Base-by-base conservation (phyloP, 1,139 yeast species). In the Pichia sp. region DNA sequence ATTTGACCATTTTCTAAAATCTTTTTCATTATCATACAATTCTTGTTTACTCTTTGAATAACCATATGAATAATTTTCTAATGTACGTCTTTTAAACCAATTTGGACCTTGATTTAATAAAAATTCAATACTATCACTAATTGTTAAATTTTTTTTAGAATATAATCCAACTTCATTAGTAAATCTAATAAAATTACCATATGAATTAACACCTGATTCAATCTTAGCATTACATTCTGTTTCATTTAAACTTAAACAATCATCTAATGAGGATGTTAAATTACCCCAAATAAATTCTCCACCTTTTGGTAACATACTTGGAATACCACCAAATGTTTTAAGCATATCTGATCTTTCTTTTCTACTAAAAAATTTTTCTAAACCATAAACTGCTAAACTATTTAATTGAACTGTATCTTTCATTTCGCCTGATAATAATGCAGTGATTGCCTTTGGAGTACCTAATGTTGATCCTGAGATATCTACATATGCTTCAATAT, bases 241-340 rank as follows among this genome's bases (percentile, higher is more conserved):
- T 3, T 45, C 45, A 20, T 46, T 46, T 5, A 32, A 38, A 25
- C 40, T 40, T 12, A 58, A 50, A 12, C 45, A 69, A 58, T 80
- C 86, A 59, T 87, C 96, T 0, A 83, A 83, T 2, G 85, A 78
- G 40, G 63, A 54, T 2, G 69, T 62, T 46, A 71, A 56, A 55
- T 78, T 73, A 8, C 97, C 98, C 98, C 98, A 92, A 36, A 92
- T 76, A 6, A 78, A 61, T 37, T 81, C 81, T 3, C 97, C 97
- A 30, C 98, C 98, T 63, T 92, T 92, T 22, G 98, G 98, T 37
- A 92, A 62, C 97, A 92, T 94, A 50, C 95, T 80, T 11, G 97
- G 90, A 43, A 94, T 71, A 3, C 98, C 97, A 12, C 96, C 97
- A 76, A 92, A 89, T 2, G 92, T 73, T 51, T 89, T 72, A 41